A percentile compares a stretch with the other conserved stretches of the same genome.
These are phyloP conservation scores for Dioszegia aurantiaca DNA, from an alignment of 768 basidiomycete species.

Conservation along the genomic window DNA sequence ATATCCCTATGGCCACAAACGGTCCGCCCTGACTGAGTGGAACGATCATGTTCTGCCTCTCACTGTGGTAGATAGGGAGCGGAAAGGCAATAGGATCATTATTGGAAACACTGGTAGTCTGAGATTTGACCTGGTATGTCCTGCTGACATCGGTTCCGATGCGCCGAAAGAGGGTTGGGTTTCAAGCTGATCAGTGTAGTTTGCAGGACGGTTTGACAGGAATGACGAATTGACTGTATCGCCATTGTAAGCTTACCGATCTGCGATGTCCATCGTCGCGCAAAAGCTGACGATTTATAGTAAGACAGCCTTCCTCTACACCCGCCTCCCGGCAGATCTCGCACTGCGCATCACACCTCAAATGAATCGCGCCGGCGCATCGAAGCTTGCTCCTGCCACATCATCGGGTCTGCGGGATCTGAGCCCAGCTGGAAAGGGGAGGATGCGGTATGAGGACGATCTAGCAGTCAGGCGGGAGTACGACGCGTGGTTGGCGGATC, in stretches of 20 bases:
- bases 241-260: slow-evolving; percentile 57
- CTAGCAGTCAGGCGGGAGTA: slow-evolving; percentile 19
- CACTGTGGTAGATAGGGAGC: slow-evolving; percentile 54
- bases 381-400: slow-evolving; percentile 18
- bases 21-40: slow-evolving; percentile 47
- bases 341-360: slow-evolving; percentile 30
- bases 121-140: slow-evolving; percentile 52
- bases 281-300: slow-evolving; percentile 24
- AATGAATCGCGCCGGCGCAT: slow-evolving; percentile 41
- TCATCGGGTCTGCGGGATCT: neutral
- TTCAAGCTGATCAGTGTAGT: slow-evolving; percentile 32
- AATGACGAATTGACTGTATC: slow-evolving; percentile 76
- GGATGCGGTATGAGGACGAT: slow-evolving; percentile 22
- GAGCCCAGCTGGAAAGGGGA: neutral
- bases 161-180: too few species aligned
- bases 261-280: neutral
- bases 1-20: slow-evolving; percentile 51
- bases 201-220: slow-evolving; percentile 66
- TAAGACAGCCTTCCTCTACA: slow-evolving; percentile 32
- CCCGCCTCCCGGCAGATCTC: slow-evolving; percentile 31
- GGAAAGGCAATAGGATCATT: slow-evolving; percentile 32
- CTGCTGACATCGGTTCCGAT: too few species aligned
- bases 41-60: slow-evolving; percentile 58
- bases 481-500: slow-evolving; percentile 21
- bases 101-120: slow-evolving; percentile 51